Evolutionary conservation across 495 filamentous ascomycete species (phyloP).

Genomic region (Xylaria flabelliformis): DNA sequence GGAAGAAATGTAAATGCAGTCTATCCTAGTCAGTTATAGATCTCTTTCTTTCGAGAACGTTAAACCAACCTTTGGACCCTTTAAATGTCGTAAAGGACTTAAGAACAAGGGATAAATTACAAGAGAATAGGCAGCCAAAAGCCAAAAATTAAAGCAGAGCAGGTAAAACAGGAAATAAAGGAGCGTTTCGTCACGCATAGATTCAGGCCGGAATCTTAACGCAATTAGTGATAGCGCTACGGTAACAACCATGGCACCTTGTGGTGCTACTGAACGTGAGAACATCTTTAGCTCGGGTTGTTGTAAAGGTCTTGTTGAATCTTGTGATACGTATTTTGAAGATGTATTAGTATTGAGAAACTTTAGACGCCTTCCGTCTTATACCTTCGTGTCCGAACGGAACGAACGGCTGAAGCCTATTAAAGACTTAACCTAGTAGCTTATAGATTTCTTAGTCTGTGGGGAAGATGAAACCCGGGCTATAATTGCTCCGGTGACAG

Average conservation of each 20-base stretch:
- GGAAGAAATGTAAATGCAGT: background rate
- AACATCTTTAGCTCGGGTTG: background rate
- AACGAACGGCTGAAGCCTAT: background rate
- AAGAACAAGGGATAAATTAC: constrained; percentile 63
- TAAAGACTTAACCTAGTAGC: background rate
- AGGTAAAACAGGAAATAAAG: background rate
- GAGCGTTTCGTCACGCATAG: background rate
- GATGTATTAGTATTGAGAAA: background rate
- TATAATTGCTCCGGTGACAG: background rate
- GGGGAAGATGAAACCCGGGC: background rate
- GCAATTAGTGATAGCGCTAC: background rate
- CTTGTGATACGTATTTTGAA: too few species aligned
- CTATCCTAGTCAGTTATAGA: background rate
- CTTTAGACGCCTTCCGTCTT: background rate
- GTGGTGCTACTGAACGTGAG: background rate
- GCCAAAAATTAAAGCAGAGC: constrained; percentile 5
- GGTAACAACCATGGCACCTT: background rate
- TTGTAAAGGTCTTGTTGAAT: too few species aligned
- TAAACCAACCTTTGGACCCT: constrained; percentile 52
- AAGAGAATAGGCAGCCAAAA: constrained; percentile 46
- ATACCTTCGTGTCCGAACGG: background rate
- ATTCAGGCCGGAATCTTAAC: background rate
- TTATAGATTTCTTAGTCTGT: background rate
- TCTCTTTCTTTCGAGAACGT: background rate
- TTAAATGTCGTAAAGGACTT: constrained; percentile 61